A percentile compares a stretch with the other conserved stretches of the same genome.
Evolutionary conservation across 768 basidiomycete genomes (phyloP).

Genomic region (Cyathus striatus): DNA sequence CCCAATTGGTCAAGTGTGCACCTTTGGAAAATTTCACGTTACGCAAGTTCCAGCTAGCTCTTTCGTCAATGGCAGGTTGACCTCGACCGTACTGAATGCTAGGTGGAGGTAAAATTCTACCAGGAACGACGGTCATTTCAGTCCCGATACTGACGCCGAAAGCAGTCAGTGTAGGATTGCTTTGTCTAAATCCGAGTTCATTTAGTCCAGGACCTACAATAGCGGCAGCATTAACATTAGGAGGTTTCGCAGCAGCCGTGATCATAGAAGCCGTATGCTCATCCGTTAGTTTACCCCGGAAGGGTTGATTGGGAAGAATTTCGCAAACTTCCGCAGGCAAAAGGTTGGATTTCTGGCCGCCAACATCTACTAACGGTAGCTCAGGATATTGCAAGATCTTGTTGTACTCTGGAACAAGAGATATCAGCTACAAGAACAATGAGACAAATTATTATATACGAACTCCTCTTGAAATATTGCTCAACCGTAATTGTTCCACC

Average conservation of each 20-base stretch:
- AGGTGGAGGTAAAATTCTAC: slow-evolving; percentile 61
- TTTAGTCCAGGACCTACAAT: slow-evolving; percentile 62
- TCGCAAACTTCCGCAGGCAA: slow-evolving; percentile 74
- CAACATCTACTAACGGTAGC: slow-evolving; percentile 56
- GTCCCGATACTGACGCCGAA: slow-evolving; percentile 58
- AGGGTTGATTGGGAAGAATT: slow-evolving; percentile 65
- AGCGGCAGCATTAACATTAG: slow-evolving; percentile 57
- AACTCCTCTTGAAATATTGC: slow-evolving; percentile 64
- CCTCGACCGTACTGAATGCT: slow-evolving; percentile 52
- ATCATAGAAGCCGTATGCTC: slow-evolving; percentile 76
- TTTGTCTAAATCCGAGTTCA: slow-evolving; percentile 50
- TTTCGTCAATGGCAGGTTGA: slow-evolving; percentile 41
- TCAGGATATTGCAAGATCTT: slow-evolving; percentile 45
- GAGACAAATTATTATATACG: slow-evolving; percentile 22
- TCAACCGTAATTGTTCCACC: slow-evolving; percentile 53
- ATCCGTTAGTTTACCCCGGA: slow-evolving; percentile 62
- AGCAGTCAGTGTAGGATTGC: slow-evolving; percentile 34
- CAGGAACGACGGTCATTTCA: slow-evolving; percentile 70
- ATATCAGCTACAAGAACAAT: too few relatives aligned
- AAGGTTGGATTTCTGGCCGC: slow-evolving; percentile 38
- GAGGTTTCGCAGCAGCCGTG: slow-evolving; percentile 60
- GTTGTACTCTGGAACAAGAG: slow-evolving; percentile 54
- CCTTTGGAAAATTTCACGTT: slow-evolving; percentile 60
- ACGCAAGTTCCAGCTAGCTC: slow-evolving; percentile 78
- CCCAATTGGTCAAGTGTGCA: slow-evolving; percentile 55